Evolutionary conservation across 2,329 filamentous ascomycete species (phyloP), one percentile per base, ranked within the genome.

Genomic region (Ceratocystis ficicola): DNA sequence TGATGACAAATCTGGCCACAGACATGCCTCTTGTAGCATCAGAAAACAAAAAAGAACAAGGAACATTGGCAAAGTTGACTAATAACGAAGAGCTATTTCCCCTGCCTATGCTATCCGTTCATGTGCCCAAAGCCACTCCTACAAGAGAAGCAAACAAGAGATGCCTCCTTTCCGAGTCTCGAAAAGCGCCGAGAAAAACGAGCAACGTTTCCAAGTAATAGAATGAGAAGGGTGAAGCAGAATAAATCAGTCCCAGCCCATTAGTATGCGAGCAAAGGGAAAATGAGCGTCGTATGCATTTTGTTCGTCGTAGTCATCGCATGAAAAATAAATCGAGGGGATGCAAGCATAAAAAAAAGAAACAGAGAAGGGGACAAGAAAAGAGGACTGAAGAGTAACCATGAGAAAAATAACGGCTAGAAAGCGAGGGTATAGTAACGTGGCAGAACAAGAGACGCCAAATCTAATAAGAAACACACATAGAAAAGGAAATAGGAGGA

Each of bases 391-490:
- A 15, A 46, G 20, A 62, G n/a, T 62, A 12, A 50, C n/a, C 3
- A 62, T 25, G 1, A 41, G 30, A 10, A 30, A 66, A 20, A 62
- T 7, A 50, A 66, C 10, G 36, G 44, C 44, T 7, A 41, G 41
- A 52, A 44, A 60, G 67, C 62, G 48, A 68, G 55, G 55, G 55
- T 59, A 59, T 59, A 59, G 55, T 59, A 59, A 59, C 30, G 30
- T 59, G 55, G 55, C 32, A 59, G 28, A 68, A 67, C 32, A 66
- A 65, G 25, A 68, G 17, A 68, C 44, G 66, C 48, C 44, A 60
- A 44, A 62, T 46, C 44, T 48, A 63, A 63, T 30, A 64, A 22
- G 46, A 44, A 25, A 36, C 50, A 41, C 10, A 25, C 46, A 30
- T 61, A n/a, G n/a, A 61, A 63, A 41, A 64, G 30, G 17, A 41